These are phyloP conservation scores for Glutinoglossum americanum DNA, from an alignment of 495 filamentous ascomycete species.

Conservation along the genomic window DNA sequence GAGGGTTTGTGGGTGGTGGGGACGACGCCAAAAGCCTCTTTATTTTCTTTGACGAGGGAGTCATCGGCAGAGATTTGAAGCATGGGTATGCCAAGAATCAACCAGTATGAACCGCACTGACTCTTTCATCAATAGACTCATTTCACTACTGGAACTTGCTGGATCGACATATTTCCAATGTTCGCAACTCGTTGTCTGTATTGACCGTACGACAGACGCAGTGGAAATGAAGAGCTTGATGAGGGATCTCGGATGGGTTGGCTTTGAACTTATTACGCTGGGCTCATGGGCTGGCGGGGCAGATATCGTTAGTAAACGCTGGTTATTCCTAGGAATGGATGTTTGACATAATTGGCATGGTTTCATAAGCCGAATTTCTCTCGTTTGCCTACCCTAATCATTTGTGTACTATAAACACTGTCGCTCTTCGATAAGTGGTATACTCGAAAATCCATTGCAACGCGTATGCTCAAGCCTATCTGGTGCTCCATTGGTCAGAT, in stretches of 20 bases:
- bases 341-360: conserved; percentile 22
- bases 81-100: conserved; percentile 42
- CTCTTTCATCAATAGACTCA: conserved; percentile 23
- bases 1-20: conserved; percentile 51
- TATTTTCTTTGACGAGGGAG: conserved; percentile 59
- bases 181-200: conserved; percentile 55
- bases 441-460: not conserved
- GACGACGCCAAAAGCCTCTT: conserved; percentile 53
- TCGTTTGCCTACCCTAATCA: not conserved
- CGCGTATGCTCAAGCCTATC: not conserved
- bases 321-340: conserved; percentile 77
- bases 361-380: not conserved
- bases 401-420: not conserved
- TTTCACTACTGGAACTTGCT: conserved; percentile 79
- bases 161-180: conserved; percentile 44
- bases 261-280: conserved; percentile 62
- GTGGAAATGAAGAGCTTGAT: conserved; percentile 37
- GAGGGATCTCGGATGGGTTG: conserved; percentile 77
- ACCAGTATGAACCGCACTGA: not conserved
- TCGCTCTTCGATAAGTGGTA: no score
- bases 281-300: conserved; percentile 35
- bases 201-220: conserved; percentile 41
- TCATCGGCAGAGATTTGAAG: conserved; percentile 57
- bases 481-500: not conserved
- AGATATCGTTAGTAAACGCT: conserved; percentile 19